phyloP scores from a whole-genome alignment of 495 filamentous ascomycete genomes.

The Tirmania nivea region DNA sequence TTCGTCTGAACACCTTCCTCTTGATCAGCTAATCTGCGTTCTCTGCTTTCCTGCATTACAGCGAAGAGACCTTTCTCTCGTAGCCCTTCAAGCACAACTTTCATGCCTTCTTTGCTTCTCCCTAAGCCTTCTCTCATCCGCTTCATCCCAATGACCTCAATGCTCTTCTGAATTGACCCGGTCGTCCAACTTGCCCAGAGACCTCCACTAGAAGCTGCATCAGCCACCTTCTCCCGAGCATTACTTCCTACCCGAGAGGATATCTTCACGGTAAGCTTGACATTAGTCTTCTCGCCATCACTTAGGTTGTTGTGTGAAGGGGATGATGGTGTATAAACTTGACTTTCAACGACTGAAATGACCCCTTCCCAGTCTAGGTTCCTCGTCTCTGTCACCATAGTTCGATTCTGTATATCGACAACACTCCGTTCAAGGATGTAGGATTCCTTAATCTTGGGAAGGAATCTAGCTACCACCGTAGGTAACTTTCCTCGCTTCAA shows the following conservation, averaged over 20 bases:
- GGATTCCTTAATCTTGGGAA: conserved; percentile 40
- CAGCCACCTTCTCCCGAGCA: conserved; percentile 21
- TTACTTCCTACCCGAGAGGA: conserved; percentile 40
- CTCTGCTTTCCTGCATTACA: conserved; percentile 41
- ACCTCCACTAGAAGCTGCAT: conserved; percentile 34
- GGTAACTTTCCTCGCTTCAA: conserved; percentile 86
- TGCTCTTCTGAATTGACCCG: conserved; percentile 60
- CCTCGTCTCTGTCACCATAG: conserved; percentile 64
- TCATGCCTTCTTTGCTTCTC: conserved; percentile 89
- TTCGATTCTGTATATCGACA: conserved; percentile 73
- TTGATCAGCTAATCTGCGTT: background rate
- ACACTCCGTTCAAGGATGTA: conserved; percentile 84
- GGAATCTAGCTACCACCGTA: conserved; percentile 41
- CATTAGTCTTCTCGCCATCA: conserved; percentile 44
- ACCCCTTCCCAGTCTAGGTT: conserved; percentile 86
- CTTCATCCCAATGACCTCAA: conserved; percentile 70
- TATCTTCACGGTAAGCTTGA: conserved; percentile 68
- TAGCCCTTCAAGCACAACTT: conserved; percentile 69
- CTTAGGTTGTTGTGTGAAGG: conserved; percentile 1
- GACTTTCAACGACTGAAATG: conserved; percentile 74
- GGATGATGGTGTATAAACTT: conserved; percentile 35
- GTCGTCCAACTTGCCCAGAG: conserved; percentile 58
- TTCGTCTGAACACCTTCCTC: background rate
- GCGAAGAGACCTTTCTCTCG: conserved; percentile 63
- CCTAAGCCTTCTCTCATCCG: conserved; percentile 63